Evolutionary conservation across 805 yeast genomes (phyloP).

Genomic region (Phaffomyces opuntiae): DNA sequence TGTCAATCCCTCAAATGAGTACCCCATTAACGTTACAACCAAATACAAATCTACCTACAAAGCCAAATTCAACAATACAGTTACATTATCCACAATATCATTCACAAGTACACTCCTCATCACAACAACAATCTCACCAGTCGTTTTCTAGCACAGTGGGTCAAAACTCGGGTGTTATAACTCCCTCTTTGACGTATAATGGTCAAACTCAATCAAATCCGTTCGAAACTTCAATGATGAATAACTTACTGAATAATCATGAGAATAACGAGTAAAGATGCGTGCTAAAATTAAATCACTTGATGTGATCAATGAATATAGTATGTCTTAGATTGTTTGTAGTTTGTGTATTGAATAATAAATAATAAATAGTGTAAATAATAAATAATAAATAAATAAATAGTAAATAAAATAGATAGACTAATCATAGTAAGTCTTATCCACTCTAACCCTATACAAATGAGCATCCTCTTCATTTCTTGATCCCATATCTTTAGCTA

Average conservation of each 20-base stretch:
- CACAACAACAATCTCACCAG: neutral
- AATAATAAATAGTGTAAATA: neutral
- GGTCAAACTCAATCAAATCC: constrained; percentile 13
- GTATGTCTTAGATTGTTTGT: too few relatives aligned
- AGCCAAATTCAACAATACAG: neutral
- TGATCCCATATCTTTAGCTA: constrained; percentile 70
- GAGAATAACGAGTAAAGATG: neutral
- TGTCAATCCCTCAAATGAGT: constrained; percentile 24
- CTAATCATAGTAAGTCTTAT: constrained; percentile 22
- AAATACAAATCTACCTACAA: neutral
- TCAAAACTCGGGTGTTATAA: neutral
- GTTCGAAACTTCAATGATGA: constrained; percentile 20
- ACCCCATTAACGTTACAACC: constrained; percentile 16
- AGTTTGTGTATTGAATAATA: neutral
- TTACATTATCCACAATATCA: neutral
- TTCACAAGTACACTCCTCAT: neutral
- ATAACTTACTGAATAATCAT: constrained; percentile 1
- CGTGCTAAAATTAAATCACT: too few relatives aligned
- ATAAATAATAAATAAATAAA: neutral
- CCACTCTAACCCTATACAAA: constrained; percentile 35
- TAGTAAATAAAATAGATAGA: neutral
- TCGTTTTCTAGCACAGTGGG: neutral
- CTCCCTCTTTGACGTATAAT: constrained; percentile 3
- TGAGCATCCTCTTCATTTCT: constrained; percentile 35
- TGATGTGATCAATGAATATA: too few relatives aligned